Percentiles rank a stretch among this genome's conserved stretches.
Conservation (phyloP, 2,329 filamentous ascomycete species). For the Neobulgaria alba region DNA sequence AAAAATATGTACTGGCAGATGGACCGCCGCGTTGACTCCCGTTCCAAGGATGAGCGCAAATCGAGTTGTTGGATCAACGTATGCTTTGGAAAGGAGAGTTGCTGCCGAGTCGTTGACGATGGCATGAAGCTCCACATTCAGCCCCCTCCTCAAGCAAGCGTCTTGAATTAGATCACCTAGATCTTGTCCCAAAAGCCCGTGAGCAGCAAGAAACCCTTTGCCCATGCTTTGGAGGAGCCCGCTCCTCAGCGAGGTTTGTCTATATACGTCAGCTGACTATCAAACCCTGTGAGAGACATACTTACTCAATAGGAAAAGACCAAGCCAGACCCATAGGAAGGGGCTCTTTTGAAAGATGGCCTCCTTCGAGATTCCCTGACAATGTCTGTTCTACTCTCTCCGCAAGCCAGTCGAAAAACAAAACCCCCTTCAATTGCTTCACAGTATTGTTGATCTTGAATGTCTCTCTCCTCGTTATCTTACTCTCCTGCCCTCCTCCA, state of each 20-base stretch:
- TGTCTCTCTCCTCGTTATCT: slow-evolving; percentile 45
- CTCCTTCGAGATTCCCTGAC: slow-evolving; percentile 33
- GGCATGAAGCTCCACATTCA: slow-evolving; percentile 47
- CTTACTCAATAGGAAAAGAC: slow-evolving; percentile 64
- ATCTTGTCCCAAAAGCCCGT: slow-evolving; percentile 49
- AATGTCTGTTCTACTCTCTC: slow-evolving; percentile 49
- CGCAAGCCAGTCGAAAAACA: slow-evolving; percentile 63
- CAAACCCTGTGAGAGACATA: slow-evolving; percentile 11
- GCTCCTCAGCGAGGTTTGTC: slow-evolving; percentile 54
- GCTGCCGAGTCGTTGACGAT: slow-evolving; percentile 62
- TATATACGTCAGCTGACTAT: slow-evolving; percentile 29
- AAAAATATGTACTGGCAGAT: slow-evolving; percentile 51
- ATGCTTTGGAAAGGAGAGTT: slow-evolving; percentile 54
- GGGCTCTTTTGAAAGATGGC: slow-evolving; percentile 30
- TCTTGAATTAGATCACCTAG: slow-evolving; percentile 48
- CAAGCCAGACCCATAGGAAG: slow-evolving; percentile 55
- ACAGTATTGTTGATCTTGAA: slow-evolving; percentile 49
- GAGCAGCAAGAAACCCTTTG: slow-evolving; percentile 54
- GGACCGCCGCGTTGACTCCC: slow-evolving; percentile 56
- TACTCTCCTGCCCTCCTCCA: slow-evolving; percentile 33
- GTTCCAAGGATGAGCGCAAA: slow-evolving; percentile 61
- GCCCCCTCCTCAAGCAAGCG: slow-evolving; percentile 38
- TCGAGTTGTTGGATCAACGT: slow-evolving; percentile 47
- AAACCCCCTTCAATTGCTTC: slow-evolving; percentile 48
- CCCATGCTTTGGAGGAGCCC: slow-evolving; percentile 56